Evolutionary conservation across 2,329 filamentous ascomycete species (phyloP), one percentile per base, ranked within the genome.

Genomic region (Escovopsis sp.): DNA sequence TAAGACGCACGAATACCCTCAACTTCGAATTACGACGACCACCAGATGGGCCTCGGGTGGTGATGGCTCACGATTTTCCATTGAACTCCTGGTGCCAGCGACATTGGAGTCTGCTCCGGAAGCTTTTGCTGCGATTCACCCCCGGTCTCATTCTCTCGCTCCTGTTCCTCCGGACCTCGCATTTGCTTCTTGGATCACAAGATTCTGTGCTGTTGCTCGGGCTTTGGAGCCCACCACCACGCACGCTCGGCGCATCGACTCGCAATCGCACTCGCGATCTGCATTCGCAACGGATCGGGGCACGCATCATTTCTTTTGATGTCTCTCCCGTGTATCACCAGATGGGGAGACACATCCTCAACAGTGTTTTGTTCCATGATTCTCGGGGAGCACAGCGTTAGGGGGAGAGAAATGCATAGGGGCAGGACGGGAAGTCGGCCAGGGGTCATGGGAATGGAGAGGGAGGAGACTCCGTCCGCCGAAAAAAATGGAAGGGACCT

Each of bases 1-100:
- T 41, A 45, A 58, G 55, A 54, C 53, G 58, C 51, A 62, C 53
- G 56, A 64, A 64, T 65, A 65, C 62, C 62, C 61, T 60, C 60
- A 52, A 57, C 55, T 57, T 61, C 59, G 58, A 60, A 9, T 62
- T 55, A 62, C 58, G 60, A 57, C 48, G 48, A 56, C 49, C 48
- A 58, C 52, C 53, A 53, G 47, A 56, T 59, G 57, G 55, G 59
- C 54, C 58, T 59, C 51, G 54, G 27, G 56, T 52, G 53, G 56
- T 45, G 20, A 58, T 50, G 60, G 60, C 60, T 59, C 59, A 61
- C 55, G 56, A 60, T 55, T 46, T 57, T 59, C 54, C 48, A 53
- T 52, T 58, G 52, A 54, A 54, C 51, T 55, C 48, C 51, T 55
- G 51, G 51, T 50, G 51, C 48, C 50, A 52, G 50, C 45, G 51